Evolutionary conservation across 768 basidiomycete genomes (phyloP), one percentile per base, ranked within the genome.

Genomic region (Neoboletus magnificus): DNA sequence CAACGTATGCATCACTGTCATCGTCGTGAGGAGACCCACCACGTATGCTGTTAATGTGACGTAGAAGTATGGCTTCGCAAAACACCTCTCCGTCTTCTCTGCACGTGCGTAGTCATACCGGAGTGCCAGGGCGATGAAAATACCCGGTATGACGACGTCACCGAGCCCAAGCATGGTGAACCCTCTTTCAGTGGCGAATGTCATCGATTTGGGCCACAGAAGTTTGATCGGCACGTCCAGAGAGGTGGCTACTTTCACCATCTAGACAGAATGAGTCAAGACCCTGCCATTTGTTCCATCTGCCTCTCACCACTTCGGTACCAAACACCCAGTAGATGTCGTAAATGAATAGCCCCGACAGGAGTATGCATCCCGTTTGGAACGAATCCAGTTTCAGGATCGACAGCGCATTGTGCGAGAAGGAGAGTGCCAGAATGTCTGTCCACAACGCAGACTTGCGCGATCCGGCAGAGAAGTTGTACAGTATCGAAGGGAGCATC

Each of bases 311-410:
- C 72, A 93, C 90, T 64, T 85, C 81, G 0, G 89, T 89, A 20
- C 89, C 90, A 68, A 94, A 95, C 3, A 95, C 93, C 91, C 91
- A 97, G 82, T 87, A 96, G 39, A 97, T 82, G 68, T 98, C 96
- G 67, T 98, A 98, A 40, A 97, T 44, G 73, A 98, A 93, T 23
- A 99, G 76, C 5, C 91, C 93, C 3, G 81, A 80, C 6, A 99
- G 77, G 4, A 98, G 79, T 56, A 93, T 82, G 39, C 80, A 79
- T 8, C 93, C 96, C 16, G 96, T 97, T 64, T 79, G 73, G 78
- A 98, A 96, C 10, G 90, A 90, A 71, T 98, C 96, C 32, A 98
- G 71, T 69, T 86, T 88, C 62, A 98, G 76, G 56, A 94, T 69
- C 36, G 84, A 79, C 49, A 98, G 74, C 4, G 91, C 87, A 60